Percentiles rank a stretch among this genome's conserved stretches.
Evolutionary conservation across 257 asterid genomes (phyloP).

Genomic region (Primulina tabacum): DNA sequence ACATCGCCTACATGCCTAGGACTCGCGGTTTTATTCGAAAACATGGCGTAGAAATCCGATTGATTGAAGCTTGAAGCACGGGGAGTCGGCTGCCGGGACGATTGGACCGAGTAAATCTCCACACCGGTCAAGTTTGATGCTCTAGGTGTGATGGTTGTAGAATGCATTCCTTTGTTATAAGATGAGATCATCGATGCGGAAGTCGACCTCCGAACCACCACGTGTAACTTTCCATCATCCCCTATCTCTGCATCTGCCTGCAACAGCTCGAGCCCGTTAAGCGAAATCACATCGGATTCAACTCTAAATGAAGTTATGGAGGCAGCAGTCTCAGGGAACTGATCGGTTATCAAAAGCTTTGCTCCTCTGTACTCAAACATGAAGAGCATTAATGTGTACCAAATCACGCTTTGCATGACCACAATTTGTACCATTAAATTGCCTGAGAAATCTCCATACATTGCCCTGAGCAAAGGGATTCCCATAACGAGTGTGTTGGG

Average conservation of each 20-base stretch:
- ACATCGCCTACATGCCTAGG: conserved; percentile 82
- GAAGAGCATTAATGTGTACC: conserved; percentile 85
- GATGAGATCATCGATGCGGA: conserved; percentile 56
- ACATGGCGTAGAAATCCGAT: conserved; percentile 87
- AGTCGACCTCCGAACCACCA: conserved; percentile 62
- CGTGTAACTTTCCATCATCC: conserved; percentile 81
- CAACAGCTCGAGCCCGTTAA: conserved; percentile 76
- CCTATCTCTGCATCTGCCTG: conserved; percentile 92
- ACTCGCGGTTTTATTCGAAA: conserved; percentile 67
- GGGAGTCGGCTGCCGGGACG: conserved; percentile 83
- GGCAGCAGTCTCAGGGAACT: conserved; percentile 87
- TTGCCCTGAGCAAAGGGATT: conserved; percentile 75
- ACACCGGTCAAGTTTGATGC: conserved; percentile 83
- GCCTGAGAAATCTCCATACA: conserved; percentile 92
- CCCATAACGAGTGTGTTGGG: conserved; percentile 98
- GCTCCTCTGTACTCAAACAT: conserved; percentile 88
- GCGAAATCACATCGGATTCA: conserved; percentile 77
- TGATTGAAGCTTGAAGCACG: conserved; percentile 83
- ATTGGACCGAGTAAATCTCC: conserved; percentile 86
- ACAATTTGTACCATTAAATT: conserved; percentile 87
- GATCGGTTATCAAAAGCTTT: conserved; percentile 60
- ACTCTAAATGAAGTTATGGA: conserved; percentile 73
- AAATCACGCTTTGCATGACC: conserved; percentile 79
- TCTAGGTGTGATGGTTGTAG: conserved; percentile 61
- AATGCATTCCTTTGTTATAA: conserved; percentile 43